These are phyloP conservation scores for sorghum (Sorghum bicolor) DNA, from an alignment of 176 grass and related monocot species.

Conservation along the genomic window Sorghum_bicolor_NCBIv3 NC_012875.2:10925501-10926000, in stretches of 20 bases:
- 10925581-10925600: slow-evolving; percentile 64
- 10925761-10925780: slow-evolving; percentile 92
- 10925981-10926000: slow-evolving; percentile 32
- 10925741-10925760: slow-evolving; percentile 91
- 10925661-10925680: slow-evolving; percentile 76
- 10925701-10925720: slow-evolving; percentile 68
- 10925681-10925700: slow-evolving; percentile 79
- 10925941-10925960: slow-evolving; percentile 43
- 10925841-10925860: slow-evolving; percentile 47
- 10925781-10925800: slow-evolving; percentile 85
- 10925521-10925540: slow-evolving; percentile 93
- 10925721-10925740: slow-evolving; percentile 95
- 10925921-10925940: slow-evolving; percentile 37
- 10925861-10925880: slow-evolving; percentile 82
- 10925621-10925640: slow-evolving; percentile 63
- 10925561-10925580: slow-evolving; percentile 77
- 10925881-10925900: slow-evolving; percentile 80
- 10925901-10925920: slow-evolving; percentile 70
- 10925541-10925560: slow-evolving; percentile 80
- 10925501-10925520: slow-evolving; percentile 84
- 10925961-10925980: slow-evolving; percentile 46
- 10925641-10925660: slow-evolving; percentile 73
- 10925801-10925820: slow-evolving; percentile 81
- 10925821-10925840: slow-evolving; percentile 60
- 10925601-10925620: slow-evolving; percentile 73